A percentile compares a stretch with the other conserved stretches of the same genome.
phyloP scores from a whole-genome alignment of 768 basidiomycete species.

The Xerocomus spinulosus region DNA sequence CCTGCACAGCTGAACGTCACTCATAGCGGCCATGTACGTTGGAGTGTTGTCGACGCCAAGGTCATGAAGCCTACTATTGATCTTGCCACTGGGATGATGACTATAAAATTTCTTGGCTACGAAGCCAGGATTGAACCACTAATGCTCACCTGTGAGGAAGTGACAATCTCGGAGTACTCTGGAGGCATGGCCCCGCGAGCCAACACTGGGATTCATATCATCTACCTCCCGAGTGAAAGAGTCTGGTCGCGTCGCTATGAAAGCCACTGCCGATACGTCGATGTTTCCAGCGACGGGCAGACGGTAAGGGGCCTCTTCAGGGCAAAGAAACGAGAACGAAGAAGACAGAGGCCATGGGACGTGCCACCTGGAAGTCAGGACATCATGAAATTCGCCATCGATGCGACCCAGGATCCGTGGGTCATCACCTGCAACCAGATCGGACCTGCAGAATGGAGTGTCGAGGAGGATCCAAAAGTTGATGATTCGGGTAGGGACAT shows the following conservation, averaged over 20 bases:
- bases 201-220: neutral
- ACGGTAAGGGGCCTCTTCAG: neutral
- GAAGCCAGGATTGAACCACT: neutral
- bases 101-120: neutral
- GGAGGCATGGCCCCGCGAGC: neutral
- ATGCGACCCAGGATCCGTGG: slow-evolving; percentile 2
- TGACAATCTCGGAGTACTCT: neutral
- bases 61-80: neutral
- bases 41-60: fast-evolving
- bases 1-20: slow-evolving; percentile 1
- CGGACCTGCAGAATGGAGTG: neutral
- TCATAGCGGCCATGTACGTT: neutral
- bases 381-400: slow-evolving; percentile 4
- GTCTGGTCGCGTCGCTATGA: no score
- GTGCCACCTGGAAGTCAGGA: neutral
- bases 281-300: neutral
- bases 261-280: neutral
- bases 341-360: no score
- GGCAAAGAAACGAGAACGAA: no score
- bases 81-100: neutral
- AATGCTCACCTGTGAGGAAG: neutral
- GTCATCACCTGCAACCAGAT: neutral
- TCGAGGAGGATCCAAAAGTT: no score
- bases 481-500: neutral
- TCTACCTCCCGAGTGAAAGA: neutral